Evolutionary conservation across 73 alveolate species (phyloP).

Genomic region (Diophrys sp.): DNA sequence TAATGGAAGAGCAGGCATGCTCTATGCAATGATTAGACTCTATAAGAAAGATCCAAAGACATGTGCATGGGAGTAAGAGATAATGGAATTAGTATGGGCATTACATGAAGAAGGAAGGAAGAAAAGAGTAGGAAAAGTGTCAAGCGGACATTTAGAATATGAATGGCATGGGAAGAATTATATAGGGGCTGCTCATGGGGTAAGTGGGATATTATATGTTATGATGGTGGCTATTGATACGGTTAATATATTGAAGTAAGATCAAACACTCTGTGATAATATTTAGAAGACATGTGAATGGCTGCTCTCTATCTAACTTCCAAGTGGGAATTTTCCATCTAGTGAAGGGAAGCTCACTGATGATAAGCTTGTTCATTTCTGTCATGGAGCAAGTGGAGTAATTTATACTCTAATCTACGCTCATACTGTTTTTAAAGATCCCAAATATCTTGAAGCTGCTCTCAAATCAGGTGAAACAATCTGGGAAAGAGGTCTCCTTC

Average conservation of each 20-base stretch:
- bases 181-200: neutral
- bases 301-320: neutral
- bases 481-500: slow-evolving; percentile 87
- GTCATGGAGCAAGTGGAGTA: slow-evolving; percentile 98
- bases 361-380: slow-evolving; percentile 58
- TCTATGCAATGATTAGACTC: neutral
- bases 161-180: neutral
- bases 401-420: slow-evolving; percentile 81
- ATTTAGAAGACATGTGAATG: neutral
- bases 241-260: neutral
- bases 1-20: neutral
- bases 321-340: neutral
- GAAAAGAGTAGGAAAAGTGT: neutral
- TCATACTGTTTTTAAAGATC: slow-evolving; percentile 49
- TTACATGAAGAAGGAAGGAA: neutral
- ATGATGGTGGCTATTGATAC: neutral
- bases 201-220: neutral
- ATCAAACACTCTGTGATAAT: neutral
- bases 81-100: neutral
- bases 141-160: neutral
- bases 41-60: neutral
- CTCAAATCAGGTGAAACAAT: slow-evolving; percentile 66
- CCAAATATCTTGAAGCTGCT: slow-evolving; percentile 67
- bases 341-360: neutral
- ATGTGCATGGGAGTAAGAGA: neutral